These are phyloP conservation scores for Trichocladium uniseriatum DNA, from an alignment of 495 filamentous ascomycete genomes.

Conservation along the genomic window DNA sequence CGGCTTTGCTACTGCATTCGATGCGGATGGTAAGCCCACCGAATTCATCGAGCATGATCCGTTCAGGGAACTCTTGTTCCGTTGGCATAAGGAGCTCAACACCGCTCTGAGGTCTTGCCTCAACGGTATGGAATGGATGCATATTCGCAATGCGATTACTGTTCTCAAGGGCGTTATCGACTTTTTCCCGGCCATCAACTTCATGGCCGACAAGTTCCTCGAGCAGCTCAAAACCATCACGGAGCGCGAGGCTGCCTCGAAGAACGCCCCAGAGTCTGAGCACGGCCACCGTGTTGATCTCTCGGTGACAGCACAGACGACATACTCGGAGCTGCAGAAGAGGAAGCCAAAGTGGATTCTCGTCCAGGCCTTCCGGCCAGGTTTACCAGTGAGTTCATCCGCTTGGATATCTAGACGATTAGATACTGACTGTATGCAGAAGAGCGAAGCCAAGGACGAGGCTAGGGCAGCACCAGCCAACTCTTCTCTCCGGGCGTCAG, in stretches of 20 bases:
- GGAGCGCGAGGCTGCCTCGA: constrained; percentile 53
- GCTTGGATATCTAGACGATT: constrained; percentile 14
- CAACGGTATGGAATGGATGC: constrained; percentile 83
- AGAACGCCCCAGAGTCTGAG: constrained; percentile 55
- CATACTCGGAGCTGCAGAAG: constrained; percentile 73
- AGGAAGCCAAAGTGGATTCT: constrained; percentile 75
- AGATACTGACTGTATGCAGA: constrained; percentile 25
- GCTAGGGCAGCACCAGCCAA: constrained; percentile 15
- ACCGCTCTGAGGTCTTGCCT: constrained; percentile 70
- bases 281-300: constrained; percentile 67
- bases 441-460: constrained; percentile 32
- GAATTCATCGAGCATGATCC: constrained; percentile 72
- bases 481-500: constrained; percentile 30
- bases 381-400: constrained; percentile 38
- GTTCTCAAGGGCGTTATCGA: constrained; percentile 72
- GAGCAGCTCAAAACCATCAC: constrained; percentile 62
- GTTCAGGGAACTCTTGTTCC: constrained; percentile 73
- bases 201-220: constrained; percentile 67
- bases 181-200: constrained; percentile 80
- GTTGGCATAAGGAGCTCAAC: constrained; percentile 78
- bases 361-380: constrained; percentile 63
- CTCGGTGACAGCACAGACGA: constrained; percentile 76
- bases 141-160: constrained; percentile 90
- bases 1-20: constrained; percentile 52
- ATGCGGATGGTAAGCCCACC: constrained; percentile 56